Evolutionary conservation across 2,329 filamentous ascomycete genomes (phyloP).

Genomic region (Trichoderma sp.): DNA sequence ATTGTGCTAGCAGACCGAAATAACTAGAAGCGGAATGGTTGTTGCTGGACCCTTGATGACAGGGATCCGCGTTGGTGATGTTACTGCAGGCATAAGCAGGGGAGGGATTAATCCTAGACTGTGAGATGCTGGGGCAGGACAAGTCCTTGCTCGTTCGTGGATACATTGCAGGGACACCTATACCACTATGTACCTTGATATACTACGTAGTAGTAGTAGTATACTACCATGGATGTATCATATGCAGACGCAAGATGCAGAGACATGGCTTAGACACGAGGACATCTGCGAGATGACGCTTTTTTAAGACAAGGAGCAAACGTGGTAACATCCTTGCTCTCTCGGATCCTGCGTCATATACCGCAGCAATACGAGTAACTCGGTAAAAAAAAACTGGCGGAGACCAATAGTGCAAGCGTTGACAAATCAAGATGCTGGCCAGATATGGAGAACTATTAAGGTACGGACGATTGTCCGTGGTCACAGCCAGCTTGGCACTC

Average conservation of each 20-base stretch:
- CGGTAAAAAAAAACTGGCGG: not conserved
- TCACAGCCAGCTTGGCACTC: not conserved
- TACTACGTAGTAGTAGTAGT: not conserved
- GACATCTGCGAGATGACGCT: not conserved
- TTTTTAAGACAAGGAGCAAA: not conserved
- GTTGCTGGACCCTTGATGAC: not conserved
- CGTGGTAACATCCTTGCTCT: not conserved
- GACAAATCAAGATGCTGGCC: not conserved
- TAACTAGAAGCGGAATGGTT: not conserved
- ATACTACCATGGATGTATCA: too few species aligned
- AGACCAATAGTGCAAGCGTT: too few species aligned
- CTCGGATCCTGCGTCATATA: not conserved
- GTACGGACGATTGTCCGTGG: not conserved
- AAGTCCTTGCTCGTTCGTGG: not conserved
- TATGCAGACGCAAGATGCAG: not conserved
- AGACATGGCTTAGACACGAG: not conserved
- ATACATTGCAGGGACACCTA: not conserved
- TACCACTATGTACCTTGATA: not conserved
- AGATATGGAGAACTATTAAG: not conserved
- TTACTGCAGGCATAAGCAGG: not conserved
- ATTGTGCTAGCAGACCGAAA: not conserved
- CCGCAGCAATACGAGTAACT: not conserved
- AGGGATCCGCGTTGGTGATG: not conserved
- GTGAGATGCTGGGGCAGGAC: not conserved
- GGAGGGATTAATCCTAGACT: not conserved